Evolutionary conservation across 2,329 filamentous ascomycete species (phyloP).

Genomic region (Diaporthe helianthi): DNA sequence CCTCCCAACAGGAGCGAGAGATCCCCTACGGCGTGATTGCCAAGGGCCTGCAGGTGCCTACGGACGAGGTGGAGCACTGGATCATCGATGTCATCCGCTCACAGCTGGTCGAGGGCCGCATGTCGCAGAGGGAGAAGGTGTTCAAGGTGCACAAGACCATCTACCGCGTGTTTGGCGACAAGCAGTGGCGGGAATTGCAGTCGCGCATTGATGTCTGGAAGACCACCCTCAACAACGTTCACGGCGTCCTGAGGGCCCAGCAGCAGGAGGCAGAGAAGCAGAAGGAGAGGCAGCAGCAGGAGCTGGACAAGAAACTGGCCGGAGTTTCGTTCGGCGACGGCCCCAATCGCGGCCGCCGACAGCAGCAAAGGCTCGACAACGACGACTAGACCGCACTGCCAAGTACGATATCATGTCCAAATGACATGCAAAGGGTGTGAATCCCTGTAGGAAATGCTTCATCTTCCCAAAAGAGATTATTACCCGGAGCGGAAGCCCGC

Average conservation of each 20-base stretch:
- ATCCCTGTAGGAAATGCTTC: background rate
- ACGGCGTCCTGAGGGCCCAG: constrained; percentile 79
- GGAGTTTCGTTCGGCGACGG: constrained; percentile 46
- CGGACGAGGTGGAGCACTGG: constrained; percentile 94
- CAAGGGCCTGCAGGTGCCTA: constrained; percentile 81
- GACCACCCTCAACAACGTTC: constrained; percentile 78
- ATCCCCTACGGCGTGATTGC: constrained; percentile 88
- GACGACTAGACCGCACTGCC: constrained; percentile 29
- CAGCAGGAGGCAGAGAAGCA: constrained; percentile 83
- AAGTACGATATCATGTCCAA: background rate
- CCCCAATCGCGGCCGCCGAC: constrained; percentile 39
- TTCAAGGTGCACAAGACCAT: constrained; percentile 97
- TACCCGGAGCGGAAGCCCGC: background rate
- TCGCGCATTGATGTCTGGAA: constrained; percentile 92
- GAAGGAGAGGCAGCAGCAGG: constrained; percentile 73
- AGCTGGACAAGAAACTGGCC: constrained; percentile 70
- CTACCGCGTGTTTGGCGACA: constrained; percentile 96
- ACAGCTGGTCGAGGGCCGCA: constrained; percentile 93
- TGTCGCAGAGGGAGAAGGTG: constrained; percentile 89
- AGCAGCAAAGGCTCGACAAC: constrained; percentile 35
- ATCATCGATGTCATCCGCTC: constrained; percentile 98
- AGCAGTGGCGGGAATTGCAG: constrained; percentile 96
- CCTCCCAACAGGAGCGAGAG: constrained; percentile 83
- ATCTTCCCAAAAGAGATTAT: constrained; percentile 16
- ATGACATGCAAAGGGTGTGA: constrained; percentile 6